Conservation (phyloP, 345 rosid species). For the Trapa bicornis region DNA sequence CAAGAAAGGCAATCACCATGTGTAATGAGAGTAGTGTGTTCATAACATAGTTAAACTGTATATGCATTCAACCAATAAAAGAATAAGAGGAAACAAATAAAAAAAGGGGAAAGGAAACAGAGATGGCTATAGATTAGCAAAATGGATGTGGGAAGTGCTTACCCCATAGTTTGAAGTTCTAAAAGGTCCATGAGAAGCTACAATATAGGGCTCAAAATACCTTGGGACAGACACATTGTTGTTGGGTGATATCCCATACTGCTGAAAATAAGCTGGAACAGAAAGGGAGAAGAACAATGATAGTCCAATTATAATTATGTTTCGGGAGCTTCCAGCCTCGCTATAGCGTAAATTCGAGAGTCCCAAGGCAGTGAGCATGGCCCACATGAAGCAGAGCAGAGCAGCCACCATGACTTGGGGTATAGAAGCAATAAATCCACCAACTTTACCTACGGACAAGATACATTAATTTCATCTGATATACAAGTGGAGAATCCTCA, state of each 20-base stretch:
- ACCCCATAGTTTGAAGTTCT: conserved; percentile 64
- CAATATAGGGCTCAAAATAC: conserved; percentile 78
- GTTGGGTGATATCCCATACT: conserved; percentile 68
- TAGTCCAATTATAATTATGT: conserved; percentile 81
- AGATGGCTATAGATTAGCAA: neutral
- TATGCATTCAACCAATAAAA: neutral
- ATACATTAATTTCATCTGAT: neutral
- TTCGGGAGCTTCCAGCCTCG: conserved; percentile 97
- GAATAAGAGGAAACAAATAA: no score
- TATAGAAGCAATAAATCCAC: conserved; percentile 90
- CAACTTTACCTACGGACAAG: conserved; percentile 63
- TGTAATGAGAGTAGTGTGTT: conserved; percentile 68
- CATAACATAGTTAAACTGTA: conserved; percentile 80
- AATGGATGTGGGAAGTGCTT: conserved; percentile 12
- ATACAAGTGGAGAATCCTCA: neutral
- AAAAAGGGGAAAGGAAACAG: neutral
- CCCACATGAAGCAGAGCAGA: conserved; percentile 98
- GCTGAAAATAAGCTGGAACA: conserved; percentile 90
- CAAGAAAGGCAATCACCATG: conserved; percentile 84
- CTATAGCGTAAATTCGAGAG: conserved; percentile 89
- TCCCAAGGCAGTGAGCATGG: conserved; percentile 85
- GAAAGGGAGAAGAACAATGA: conserved; percentile 83
- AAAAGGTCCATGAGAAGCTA: conserved; percentile 88
- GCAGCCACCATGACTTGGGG: conserved; percentile 97
- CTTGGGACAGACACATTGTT: conserved; percentile 69